Percentiles rank a stretch among this genome's conserved stretches.
Evolutionary conservation across 305 asterid genomes (phyloP).

Genomic region (Solanum hybrid): DNA sequence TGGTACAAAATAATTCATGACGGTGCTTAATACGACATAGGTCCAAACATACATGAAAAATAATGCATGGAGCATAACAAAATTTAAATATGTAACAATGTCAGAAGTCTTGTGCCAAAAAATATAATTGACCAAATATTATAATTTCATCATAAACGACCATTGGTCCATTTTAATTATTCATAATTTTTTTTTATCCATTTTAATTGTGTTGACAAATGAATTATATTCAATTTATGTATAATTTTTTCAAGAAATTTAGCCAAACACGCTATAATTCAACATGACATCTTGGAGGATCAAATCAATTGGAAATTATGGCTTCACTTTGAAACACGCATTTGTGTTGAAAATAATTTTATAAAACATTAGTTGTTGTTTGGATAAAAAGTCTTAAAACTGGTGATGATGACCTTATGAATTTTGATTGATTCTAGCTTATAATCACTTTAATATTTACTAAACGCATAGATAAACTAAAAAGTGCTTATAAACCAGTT

Average conservation of each 20-base stretch:
- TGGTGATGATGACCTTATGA: too few species aligned
- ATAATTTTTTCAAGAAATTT: too few species aligned
- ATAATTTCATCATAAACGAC: background rate
- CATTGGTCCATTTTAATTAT: background rate
- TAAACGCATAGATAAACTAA: background rate
- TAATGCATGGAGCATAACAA: background rate
- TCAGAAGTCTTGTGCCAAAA: background rate
- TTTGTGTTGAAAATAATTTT: too few species aligned
- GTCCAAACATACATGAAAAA: background rate
- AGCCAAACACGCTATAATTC: too few species aligned
- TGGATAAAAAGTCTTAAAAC: background rate
- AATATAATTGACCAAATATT: background rate
- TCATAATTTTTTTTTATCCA: background rate
- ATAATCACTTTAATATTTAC: background rate
- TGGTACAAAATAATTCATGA: background rate
- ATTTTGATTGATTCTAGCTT: background rate
- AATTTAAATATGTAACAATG: background rate
- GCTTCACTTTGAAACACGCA: too few species aligned
- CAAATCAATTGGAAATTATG: too few species aligned
- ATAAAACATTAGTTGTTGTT: background rate
- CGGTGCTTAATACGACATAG: background rate
- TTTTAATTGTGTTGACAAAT: too few species aligned
- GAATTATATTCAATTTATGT: too few species aligned
- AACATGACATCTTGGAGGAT: too few species aligned
- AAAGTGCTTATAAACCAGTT: background rate